Base-by-base conservation (phyloP, 2,329 filamentous ascomycete species). In the Aspergillus tanneri region DNA sequence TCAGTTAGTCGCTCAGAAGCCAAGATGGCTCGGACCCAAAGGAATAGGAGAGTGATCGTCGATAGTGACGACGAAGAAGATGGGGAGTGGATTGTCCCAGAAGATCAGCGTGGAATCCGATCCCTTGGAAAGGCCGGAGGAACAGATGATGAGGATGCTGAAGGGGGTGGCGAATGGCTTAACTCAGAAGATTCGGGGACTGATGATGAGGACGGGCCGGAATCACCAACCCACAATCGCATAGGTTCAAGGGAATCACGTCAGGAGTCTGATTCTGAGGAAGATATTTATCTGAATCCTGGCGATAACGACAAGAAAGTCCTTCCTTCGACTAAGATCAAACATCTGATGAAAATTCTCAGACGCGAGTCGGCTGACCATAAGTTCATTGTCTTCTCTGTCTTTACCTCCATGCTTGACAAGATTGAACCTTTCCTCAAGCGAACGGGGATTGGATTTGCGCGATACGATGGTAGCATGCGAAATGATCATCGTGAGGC, bases 361-460 rank as follows among this genome's bases (percentile, higher is more conserved):
- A 81, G 84, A 55, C 82, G 82, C 36, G 93, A 99, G 69, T 84
- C 85, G 0, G 75, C 79, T 2, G 78, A 90, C 50, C 89, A 96
- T 78, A 99, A 99, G 67, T 95, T 96, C 65, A 99, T 99, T 62
- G 90, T 99, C 55, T 99, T 99, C 72, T 96, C 90, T 1, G 90
- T 97, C 62, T 99, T 99, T 72, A 99, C 93, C 0, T 93, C 90
- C 0, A 99, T 99, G 93, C 83, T 99, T 37, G 88, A 97, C 72
- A 84, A 97, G 22, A 85, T 99, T 54, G 90, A 97, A 66, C 93
- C 93, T 2, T 96, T 97, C 71, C 77, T 99, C 50, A 78, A 80
- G 37, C 79, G 83, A 40, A 84, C 86, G 11, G 82, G 84, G 11
- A 86, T 96, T 68, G 80, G 80, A 52, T 95, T 87, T 65, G 88